Conservation (phyloP, 2,329 filamentous ascomycete genomes). For the Cercospora brassicicola region DNA sequence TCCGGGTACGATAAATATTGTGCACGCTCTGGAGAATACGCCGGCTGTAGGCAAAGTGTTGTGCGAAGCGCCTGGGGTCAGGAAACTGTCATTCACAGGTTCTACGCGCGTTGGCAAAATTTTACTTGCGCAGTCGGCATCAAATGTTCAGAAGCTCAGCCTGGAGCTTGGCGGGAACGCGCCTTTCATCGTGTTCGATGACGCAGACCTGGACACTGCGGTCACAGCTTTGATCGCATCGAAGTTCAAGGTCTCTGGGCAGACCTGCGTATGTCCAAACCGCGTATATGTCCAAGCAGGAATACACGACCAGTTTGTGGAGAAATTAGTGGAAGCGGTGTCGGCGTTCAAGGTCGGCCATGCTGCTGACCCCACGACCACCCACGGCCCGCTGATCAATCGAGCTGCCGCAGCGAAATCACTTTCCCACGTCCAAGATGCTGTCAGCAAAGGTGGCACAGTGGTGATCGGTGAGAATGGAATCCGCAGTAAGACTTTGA, state of each 20-base stretch:
- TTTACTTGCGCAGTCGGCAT: conserved; percentile 29
- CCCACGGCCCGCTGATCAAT: conserved; percentile 74
- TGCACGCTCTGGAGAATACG: conserved; percentile 27
- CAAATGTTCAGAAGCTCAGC: conserved; percentile 33
- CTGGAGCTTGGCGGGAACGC: conserved; percentile 40
- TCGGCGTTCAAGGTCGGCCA: conserved; percentile 23
- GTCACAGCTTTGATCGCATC: conserved; percentile 30
- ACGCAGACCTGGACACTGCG: conserved; percentile 36
- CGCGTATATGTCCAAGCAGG: conserved; percentile 55
- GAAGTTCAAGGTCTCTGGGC: conserved; percentile 36
- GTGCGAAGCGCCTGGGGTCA: conserved; percentile 26
- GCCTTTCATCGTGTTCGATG: conserved; percentile 40
- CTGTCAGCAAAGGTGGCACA: neutral
- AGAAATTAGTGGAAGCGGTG: conserved; percentile 52
- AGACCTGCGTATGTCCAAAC: conserved; percentile 44
- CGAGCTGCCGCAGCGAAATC: conserved; percentile 70
- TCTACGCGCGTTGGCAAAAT: conserved; percentile 36
- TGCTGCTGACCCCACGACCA: conserved; percentile 17
- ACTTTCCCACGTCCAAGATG: conserved; percentile 37
- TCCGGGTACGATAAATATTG: conserved; percentile 32
- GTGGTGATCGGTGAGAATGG: conserved; percentile 66
- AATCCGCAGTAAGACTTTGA: conserved; percentile 62
- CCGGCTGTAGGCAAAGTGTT: conserved; percentile 30
- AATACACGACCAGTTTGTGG: conserved; percentile 56
- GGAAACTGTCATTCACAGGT: conserved; percentile 38